phyloP scores from a whole-genome alignment of 2,329 filamentous ascomycete genomes.

The Colletotrichum chrysophilum region DNA sequence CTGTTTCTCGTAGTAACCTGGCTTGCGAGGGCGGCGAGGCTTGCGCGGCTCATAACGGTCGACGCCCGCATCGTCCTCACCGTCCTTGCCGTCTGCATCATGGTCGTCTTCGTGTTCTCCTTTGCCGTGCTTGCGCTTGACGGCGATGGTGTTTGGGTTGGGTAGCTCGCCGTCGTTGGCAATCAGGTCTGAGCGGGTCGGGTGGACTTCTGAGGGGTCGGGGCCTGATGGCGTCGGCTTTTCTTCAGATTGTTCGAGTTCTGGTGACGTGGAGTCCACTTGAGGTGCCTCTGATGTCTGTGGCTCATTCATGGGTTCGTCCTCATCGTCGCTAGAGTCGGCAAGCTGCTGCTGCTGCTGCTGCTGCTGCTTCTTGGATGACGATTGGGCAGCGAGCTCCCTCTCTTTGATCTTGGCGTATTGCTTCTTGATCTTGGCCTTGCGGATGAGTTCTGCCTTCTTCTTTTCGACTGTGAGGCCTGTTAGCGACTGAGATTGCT shows the following conservation, averaged over 20 bases:
- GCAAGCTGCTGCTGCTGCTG: not conserved
- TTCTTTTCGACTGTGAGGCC: slow-evolving; percentile 75
- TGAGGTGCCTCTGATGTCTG: slow-evolving; percentile 29
- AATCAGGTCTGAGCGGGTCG: slow-evolving; percentile 45
- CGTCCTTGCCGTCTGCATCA: not conserved
- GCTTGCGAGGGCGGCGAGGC: slow-evolving; percentile 34
- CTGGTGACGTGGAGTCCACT: not conserved
- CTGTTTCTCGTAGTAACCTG: slow-evolving; percentile 71
- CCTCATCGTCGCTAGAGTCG: slow-evolving; percentile 25
- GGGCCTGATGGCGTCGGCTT: slow-evolving; percentile 4
- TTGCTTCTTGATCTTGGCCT: slow-evolving; percentile 90
- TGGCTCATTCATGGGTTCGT: not conserved
- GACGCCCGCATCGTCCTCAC: slow-evolving; percentile 3
- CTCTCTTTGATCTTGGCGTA: slow-evolving; percentile 85
- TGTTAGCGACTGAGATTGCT: not conserved
- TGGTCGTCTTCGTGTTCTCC: not conserved
- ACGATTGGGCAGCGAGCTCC: slow-evolving; percentile 38
- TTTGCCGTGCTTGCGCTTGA: slow-evolving; percentile 11
- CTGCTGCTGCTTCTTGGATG: slow-evolving; percentile 17
- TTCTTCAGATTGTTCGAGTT: not conserved
- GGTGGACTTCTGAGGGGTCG: slow-evolving; percentile 36
- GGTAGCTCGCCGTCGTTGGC: slow-evolving; percentile 29
- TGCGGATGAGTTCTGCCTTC: slow-evolving; percentile 86
- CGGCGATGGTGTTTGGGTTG: slow-evolving; percentile 22
- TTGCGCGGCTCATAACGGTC: slow-evolving; percentile 20